These are phyloP conservation scores for Thyridium curvatum DNA, from an alignment of 2,329 filamentous ascomycete species.

Conservation along the genomic window DNA sequence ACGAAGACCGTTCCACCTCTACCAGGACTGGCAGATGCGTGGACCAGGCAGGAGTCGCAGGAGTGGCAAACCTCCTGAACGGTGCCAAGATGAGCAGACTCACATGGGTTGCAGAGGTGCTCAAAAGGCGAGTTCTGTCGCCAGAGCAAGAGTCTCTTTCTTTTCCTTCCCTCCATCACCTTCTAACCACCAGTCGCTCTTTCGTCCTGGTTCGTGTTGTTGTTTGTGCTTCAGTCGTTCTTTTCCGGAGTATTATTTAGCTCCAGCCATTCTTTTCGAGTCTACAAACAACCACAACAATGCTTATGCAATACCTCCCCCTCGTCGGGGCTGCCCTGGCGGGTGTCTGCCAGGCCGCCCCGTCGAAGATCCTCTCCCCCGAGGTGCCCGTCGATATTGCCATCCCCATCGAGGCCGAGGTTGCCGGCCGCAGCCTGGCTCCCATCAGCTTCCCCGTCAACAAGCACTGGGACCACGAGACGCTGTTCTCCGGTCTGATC, in stretches of 20 bases:
- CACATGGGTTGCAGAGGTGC: too few relatives aligned
- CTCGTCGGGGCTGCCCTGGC: constrained; percentile 8
- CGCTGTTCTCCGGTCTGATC: constrained; percentile 11
- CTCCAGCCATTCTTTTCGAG: constrained; percentile 1
- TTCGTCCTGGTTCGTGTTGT: too few relatives aligned
- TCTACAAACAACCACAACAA: constrained; percentile 1
- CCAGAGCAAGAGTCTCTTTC: too few relatives aligned
- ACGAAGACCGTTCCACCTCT: too few relatives aligned
- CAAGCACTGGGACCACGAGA: constrained; percentile 11
- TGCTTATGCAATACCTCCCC: constrained; percentile 8
- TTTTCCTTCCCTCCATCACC: too few relatives aligned
- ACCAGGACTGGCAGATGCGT: too few relatives aligned
- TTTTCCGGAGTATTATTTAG: not conserved
- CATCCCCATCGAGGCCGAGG: not conserved
- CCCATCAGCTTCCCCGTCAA: constrained; percentile 6
- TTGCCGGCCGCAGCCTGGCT: not conserved
- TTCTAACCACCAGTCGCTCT: too few relatives aligned
- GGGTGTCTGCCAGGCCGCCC: constrained; percentile 9
- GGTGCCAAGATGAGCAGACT: too few relatives aligned
- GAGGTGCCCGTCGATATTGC: too few relatives aligned
- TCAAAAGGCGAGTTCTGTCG: too few relatives aligned
- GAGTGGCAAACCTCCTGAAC: too few relatives aligned
- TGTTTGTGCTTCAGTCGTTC: not conserved
- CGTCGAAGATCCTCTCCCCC: constrained; percentile 1
- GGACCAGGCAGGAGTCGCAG: too few relatives aligned